phyloP scores from a whole-genome alignment of 2,329 filamentous ascomycete genomes.

The Phaeosphaeriaceae sp. region DNA sequence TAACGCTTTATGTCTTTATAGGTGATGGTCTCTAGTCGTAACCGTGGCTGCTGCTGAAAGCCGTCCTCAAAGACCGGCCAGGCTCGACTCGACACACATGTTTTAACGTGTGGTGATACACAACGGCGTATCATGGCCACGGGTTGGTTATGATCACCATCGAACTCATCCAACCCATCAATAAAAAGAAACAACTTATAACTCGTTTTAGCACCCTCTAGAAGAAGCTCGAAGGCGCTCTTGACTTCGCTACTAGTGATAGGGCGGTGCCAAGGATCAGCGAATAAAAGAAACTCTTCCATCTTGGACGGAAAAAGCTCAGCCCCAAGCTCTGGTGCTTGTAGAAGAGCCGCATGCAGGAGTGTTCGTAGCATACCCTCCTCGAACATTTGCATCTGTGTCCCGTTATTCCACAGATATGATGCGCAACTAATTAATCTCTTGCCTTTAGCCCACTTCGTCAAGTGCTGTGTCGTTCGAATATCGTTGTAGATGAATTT shows the following conservation, averaged over 20 bases:
- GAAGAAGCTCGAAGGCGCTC: background rate
- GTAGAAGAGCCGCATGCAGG: background rate
- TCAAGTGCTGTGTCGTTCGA: background rate
- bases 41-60: conserved; percentile 22
- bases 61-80: conserved; percentile 32
- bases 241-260: background rate
- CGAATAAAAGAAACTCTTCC: background rate
- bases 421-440: background rate
- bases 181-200: background rate
- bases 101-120: conserved; percentile 20
- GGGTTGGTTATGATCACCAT: background rate
- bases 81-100: conserved; percentile 31
- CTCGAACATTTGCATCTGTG: conserved; percentile 4
- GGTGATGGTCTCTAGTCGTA: conserved; percentile 29
- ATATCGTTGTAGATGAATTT: conserved; percentile 16
- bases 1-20: conserved; percentile 20
- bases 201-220: background rate
- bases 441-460: background rate
- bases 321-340: conserved; percentile 1
- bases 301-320: background rate
- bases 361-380: conserved; percentile 1
- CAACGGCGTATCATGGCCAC: conserved; percentile 6
- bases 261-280: background rate
- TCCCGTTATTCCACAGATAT: conserved; percentile 14
- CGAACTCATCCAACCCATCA: conserved; percentile 2